A percentile compares a stretch with the other conserved stretches of the same genome.
Conservation (phyloP, 2,329 filamentous ascomycete species). For the Cyanodermella asteris region DNA sequence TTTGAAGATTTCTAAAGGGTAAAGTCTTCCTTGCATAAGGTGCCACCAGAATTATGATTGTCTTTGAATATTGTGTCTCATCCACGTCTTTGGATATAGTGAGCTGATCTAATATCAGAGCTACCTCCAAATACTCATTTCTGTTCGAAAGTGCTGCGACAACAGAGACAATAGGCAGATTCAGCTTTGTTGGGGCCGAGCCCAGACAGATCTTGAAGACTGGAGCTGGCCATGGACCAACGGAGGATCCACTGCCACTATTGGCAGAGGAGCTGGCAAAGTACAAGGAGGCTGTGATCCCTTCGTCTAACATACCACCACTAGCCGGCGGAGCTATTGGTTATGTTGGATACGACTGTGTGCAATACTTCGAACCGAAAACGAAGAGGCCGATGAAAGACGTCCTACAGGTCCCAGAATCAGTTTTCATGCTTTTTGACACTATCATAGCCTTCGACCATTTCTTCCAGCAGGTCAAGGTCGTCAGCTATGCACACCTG, state of each 20-base stretch:
- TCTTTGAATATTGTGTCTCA: too few relatives aligned
- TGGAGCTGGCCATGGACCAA: slow-evolving; percentile 66
- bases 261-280: slow-evolving; percentile 63
- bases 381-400: slow-evolving; percentile 80
- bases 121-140: slow-evolving; percentile 61
- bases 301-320: slow-evolving; percentile 61
- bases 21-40: slow-evolving; percentile 12
- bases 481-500: slow-evolving; percentile 74
- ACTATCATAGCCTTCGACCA: slow-evolving; percentile 88
- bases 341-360: slow-evolving; percentile 94
- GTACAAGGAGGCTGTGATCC: slow-evolving; percentile 61
- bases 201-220: slow-evolving; percentile 63
- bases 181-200: slow-evolving; percentile 79
- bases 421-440: slow-evolving; percentile 90
- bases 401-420: slow-evolving; percentile 72
- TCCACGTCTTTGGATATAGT: slow-evolving; percentile 2
- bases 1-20: slow-evolving; percentile 65
- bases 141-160: slow-evolving; percentile 86
- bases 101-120: slow-evolving; percentile 14
- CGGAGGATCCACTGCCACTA: slow-evolving; percentile 60
- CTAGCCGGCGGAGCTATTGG: slow-evolving; percentile 84
- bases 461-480: slow-evolving; percentile 79
- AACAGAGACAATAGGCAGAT: slow-evolving; percentile 79
- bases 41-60: too few relatives aligned
- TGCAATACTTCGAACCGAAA: slow-evolving; percentile 93